Evolutionary conservation across 208 protist species (phyloP), one percentile per base, ranked within the genome.

Genomic region (Angomonas desouzai): DNA sequence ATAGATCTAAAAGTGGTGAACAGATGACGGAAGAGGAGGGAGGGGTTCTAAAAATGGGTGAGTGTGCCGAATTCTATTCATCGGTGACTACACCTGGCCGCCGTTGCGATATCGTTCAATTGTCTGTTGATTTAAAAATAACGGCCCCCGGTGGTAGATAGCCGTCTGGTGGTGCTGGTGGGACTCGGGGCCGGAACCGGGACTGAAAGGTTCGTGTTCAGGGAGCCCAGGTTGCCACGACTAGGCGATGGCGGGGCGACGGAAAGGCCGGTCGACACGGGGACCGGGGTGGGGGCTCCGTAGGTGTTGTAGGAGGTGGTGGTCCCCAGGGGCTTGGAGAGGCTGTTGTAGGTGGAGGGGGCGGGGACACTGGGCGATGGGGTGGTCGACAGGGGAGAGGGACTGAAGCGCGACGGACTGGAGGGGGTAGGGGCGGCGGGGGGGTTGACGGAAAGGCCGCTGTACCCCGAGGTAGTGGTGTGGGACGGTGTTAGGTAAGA

Each of bases 101-200:
- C n/a, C n/a, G n/a, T n/a, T n/a, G n/a, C n/a, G n/a, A n/a, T n/a
- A n/a, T n/a, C n/a, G n/a, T n/a, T n/a, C n/a, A n/a, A n/a, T n/a
- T n/a, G n/a, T n/a, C n/a, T n/a, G n/a, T n/a, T n/a, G 48, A 53
- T 53, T 45, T 40, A 59, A 40, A 43, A 51, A 16, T 51, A 51
- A 13, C 45, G 45, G 6, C 45, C 45, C 13, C 36, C 36, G 6
- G 36, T 56, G 49, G 22, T 30, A 29, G 55, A 30, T 45, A 30
- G 13, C 25, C 29, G 29, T 40, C 28, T 34, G 27, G 30, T 40
- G 27, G 55, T 40, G 55, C 6, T 56, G 27, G 3, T 23, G 29
- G 11, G 49, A 56, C 25, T 59, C 18, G 55, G 18, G 55, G 55
- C 29, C 30, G 55, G 29, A 2, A 30, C 20, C 6, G 55, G 55